Evolutionary conservation across 2,329 filamentous ascomycete species (phyloP), one percentile per base, ranked within the genome.

Genomic region (Alternaria brassicicola): DNA sequence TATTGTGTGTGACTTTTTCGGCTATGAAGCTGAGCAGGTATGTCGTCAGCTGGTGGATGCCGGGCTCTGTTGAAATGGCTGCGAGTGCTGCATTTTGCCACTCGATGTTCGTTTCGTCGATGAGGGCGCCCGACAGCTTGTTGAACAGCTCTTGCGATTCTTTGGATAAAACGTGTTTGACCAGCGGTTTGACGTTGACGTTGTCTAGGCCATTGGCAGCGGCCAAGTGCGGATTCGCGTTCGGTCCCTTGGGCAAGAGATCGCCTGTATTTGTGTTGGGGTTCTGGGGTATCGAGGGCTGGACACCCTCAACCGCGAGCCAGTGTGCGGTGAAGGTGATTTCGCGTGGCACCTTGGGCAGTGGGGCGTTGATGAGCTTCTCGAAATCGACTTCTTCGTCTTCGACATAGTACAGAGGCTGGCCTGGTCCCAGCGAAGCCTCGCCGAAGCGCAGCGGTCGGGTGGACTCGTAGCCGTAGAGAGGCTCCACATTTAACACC

Each of bases 341-440:
- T 77, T 99, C 95, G 48, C 94, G 85, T 31, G 95, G 95, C 28
- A 99, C 93, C 78, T 96, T 97, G 25, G 95, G 95, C 66, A 99
- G 80, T 4, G 95, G 92, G 64, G 93, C 93, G 80, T 99, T 99
- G 76, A 99, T 97, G 66, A 99, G 83, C 82, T 98, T 98, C 81
- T 99, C 95, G 74, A 99, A 98, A 78, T 99, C 95, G 53, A 98
- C 89, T 81, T 99, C 95, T 74, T 99, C 95, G 76, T 99, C 95
- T 74, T 99, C 95, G 35, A 99, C 90, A 76, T 99, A 99, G 79
- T 94, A 99, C 21, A 99, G 82, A 52, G 94, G 93, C 78, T 99
- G 95, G 9, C 94, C 93, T 13, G 93, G 93, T 0, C 95, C 95
- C 60, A 99, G 82, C 57, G 91, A 96, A 3, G 95, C 95, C 78